phyloP scores from a whole-genome alignment of 2,329 filamentous ascomycete species.

The Epichloe brachyelytri region DNA sequence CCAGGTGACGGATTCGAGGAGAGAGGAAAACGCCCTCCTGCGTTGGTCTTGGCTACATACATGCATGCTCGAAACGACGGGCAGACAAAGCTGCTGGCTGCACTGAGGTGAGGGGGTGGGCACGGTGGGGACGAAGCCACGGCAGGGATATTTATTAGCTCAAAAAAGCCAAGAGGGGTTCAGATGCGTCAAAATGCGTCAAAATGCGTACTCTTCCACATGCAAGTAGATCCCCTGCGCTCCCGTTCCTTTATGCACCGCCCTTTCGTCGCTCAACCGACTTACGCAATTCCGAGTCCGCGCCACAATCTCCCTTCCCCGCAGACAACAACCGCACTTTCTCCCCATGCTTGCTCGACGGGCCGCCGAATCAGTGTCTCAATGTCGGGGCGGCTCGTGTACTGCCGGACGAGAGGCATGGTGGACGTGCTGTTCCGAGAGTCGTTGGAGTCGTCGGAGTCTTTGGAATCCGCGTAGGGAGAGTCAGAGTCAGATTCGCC shows the following conservation, averaged over 20 bases:
- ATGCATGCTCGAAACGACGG: too few relatives aligned
- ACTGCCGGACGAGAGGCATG: slow-evolving; percentile 27
- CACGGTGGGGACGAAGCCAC: too few relatives aligned
- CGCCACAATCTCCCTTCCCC: slow-evolving; percentile 43
- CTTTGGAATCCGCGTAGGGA: too few relatives aligned
- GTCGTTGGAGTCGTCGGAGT: not conserved
- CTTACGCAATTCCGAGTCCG: slow-evolving; percentile 42
- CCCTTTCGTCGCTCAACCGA: slow-evolving; percentile 44
- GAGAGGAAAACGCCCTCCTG: not conserved
- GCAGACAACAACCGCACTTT: slow-evolving; percentile 49
- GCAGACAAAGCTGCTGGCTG: too few relatives aligned
- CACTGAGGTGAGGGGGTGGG: too few relatives aligned
- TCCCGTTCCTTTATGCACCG: slow-evolving; percentile 50
- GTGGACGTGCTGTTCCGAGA: not conserved
- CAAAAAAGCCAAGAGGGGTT: too few relatives aligned
- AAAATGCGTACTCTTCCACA: slow-evolving; percentile 48
- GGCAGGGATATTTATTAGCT: too few relatives aligned
- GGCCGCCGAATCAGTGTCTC: slow-evolving; percentile 36
- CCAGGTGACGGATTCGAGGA: not conserved
- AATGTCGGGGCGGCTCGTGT: slow-evolving; percentile 36
- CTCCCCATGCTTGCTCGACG: slow-evolving; percentile 45
- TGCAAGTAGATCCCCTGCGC: slow-evolving; percentile 49
- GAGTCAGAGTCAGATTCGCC: not conserved
- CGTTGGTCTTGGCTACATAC: not conserved
- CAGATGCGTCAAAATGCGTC: slow-evolving; percentile 29